Percentiles rank a stretch among this genome's conserved stretches.
These are phyloP conservation scores for Nigrospora oryzae DNA, from an alignment of 2,329 filamentous ascomycete species.

Conservation along the genomic window DNA sequence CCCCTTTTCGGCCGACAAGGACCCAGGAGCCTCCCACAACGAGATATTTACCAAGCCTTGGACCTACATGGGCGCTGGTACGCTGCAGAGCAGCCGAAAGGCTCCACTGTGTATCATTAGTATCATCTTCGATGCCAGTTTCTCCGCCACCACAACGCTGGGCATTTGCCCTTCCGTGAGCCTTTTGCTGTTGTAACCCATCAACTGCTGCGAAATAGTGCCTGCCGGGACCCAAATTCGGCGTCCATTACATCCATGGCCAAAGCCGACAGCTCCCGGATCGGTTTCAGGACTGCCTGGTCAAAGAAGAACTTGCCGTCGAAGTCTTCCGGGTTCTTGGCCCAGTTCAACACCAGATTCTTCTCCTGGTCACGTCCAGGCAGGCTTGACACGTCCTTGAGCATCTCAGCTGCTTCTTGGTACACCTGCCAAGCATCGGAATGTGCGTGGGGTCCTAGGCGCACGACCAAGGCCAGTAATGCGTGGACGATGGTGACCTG, in stretches of 20 bases:
- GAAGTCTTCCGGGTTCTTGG: constrained; percentile 26
- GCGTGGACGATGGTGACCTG: constrained; percentile 46
- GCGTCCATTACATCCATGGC: constrained; percentile 32
- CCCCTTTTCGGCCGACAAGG: no score
- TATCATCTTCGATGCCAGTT: no score
- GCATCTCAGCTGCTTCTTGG: constrained; percentile 32
- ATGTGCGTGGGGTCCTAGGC: constrained; percentile 31
- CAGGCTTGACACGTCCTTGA: constrained; percentile 39
- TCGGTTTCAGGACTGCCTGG: constrained; percentile 36
- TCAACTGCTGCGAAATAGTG: not conserved
- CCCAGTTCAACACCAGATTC: constrained; percentile 34
- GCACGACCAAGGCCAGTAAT: constrained; percentile 37
- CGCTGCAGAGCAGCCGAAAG: no score
- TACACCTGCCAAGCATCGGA: constrained; percentile 37
- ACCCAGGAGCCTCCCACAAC: no score
- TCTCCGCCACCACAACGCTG: no score
- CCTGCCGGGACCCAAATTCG: constrained; percentile 24
- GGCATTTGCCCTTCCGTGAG: no score
- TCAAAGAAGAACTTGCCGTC: constrained; percentile 38
- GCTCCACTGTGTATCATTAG: no score
- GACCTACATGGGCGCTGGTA: no score
- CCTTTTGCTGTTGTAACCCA: no score
- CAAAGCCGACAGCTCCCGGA: constrained; percentile 36
- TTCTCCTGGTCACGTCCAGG: constrained; percentile 35
- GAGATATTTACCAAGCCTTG: no score